Base-by-base conservation (phyloP, 1,139 yeast genomes). In the Zygosaccharomyces pseudobailii region DNA sequence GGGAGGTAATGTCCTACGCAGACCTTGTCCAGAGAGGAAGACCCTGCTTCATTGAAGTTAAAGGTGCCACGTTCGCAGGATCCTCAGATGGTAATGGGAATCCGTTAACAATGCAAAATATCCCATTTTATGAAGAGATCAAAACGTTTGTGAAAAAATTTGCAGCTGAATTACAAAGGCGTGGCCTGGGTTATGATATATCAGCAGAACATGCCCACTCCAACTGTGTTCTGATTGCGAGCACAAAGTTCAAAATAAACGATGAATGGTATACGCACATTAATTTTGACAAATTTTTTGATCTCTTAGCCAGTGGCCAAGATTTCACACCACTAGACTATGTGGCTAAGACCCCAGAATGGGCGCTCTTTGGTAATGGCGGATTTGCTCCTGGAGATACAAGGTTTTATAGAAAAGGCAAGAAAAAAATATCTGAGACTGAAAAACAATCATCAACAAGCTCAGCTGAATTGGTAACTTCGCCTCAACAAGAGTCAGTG, bases 171-270 rank as follows among this genome's bases (percentile, higher is more conserved):
- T 73, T 89, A 51, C 67, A 69, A 39, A 71, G 74, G 46, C 75
- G 94, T 55, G 89, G 89, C 0, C 71, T 82, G 34, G 75, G 74
- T 31, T 89, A 90, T 61, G 94, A 82, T 42, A 73, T 89, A 49
- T 96, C 97, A 6, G 95, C 97, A 0, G 97, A 89, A 65, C 97
- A 89, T 66, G 95, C 96, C 0, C 97, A 89, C 65, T 85, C 95
- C 5, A 89, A 96, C 69, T 89, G 97, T 71, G 84, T 89, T 24
- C 72, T 89, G 54, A 80, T 90, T 59, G 96, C 96, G 0, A 85
- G 84, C 55, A 74, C 73, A 42, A 79, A 81, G 59, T 89, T 88
- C 71, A 74, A 78, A 56, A 80, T 82, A 49, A 68, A 85, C 59
- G 84, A 78, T 25, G 78, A 76, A 54, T 89, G 97, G 97, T 79